phyloP scores from a whole-genome alignment of 2,329 filamentous ascomycete species.

The Penicillium crustosum region DNA sequence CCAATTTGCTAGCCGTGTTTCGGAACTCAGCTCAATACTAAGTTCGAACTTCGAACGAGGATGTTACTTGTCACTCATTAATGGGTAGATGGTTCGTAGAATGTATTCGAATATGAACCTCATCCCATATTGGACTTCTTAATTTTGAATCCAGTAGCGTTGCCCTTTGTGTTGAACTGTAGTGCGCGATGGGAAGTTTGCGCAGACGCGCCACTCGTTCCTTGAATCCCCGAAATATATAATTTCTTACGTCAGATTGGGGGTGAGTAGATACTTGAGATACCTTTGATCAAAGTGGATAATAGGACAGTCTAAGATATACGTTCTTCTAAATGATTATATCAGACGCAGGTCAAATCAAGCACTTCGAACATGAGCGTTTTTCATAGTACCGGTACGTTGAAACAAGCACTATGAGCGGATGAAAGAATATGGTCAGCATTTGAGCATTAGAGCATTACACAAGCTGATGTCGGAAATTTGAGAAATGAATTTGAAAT shows the following conservation, averaged over 20 bases:
- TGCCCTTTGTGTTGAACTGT: no score
- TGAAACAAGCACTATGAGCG: neutral
- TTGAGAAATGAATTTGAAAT: neutral
- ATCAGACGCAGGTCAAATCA: neutral
- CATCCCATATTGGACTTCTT: neutral
- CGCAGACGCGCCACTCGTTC: no score
- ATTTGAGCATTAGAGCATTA: neutral
- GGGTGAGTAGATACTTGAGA: no score
- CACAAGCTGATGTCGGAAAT: neutral
- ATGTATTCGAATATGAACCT: neutral
- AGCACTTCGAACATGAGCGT: neutral
- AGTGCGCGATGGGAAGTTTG: no score
- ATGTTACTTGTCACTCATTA: constrained; percentile 6
- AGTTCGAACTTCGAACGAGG: neutral
- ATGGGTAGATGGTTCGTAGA: neutral
- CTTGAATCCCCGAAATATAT: no score
- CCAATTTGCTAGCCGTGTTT: neutral
- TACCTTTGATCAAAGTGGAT: no score
- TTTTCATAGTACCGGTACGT: neutral
- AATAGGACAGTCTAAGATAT: no score
- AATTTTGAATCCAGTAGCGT: neutral
- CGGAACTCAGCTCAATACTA: neutral
- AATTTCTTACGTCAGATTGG: no score
- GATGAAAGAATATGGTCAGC: neutral
- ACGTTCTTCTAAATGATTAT: no score